Evolutionary conservation across 768 basidiomycete genomes (phyloP).

Genomic region (Boletus pseudo-olivaceus): DNA sequence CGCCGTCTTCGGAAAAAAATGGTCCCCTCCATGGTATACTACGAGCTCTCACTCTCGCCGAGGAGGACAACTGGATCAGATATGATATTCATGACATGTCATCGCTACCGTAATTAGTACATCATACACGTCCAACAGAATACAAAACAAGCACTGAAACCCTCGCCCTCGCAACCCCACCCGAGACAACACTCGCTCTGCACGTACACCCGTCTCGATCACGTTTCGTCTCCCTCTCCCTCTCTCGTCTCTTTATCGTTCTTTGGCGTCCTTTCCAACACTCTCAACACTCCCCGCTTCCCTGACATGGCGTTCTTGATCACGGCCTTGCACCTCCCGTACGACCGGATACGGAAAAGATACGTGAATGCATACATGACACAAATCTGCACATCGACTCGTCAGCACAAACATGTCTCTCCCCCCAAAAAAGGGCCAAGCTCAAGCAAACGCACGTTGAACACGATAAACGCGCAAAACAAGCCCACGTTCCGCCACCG

Average conservation of each 20-base stretch:
- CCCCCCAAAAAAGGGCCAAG: too few species aligned
- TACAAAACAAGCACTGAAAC: neutral
- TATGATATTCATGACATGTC: too few species aligned
- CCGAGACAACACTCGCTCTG: neutral
- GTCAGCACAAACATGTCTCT: neutral
- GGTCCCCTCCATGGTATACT: too few species aligned
- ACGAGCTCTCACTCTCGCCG: too few species aligned
- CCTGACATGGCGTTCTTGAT: neutral
- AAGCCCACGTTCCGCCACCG: slow-evolving; percentile 49
- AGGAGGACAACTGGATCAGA: too few species aligned
- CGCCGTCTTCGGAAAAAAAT: too few species aligned
- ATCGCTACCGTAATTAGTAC: too few species aligned
- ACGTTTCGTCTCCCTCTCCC: neutral
- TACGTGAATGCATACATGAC: slow-evolving; percentile 52
- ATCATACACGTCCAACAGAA: neutral
- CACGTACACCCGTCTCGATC: neutral
- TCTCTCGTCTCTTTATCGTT: neutral
- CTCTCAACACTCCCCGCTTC: neutral
- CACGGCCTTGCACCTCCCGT: slow-evolving; percentile 7
- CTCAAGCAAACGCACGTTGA: slow-evolving; percentile 40
- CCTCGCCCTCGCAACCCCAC: neutral
- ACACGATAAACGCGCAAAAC: slow-evolving; percentile 39
- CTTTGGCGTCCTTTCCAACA: neutral
- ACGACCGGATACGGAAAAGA: slow-evolving; percentile 46
- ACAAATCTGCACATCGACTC: slow-evolving; percentile 34